These are phyloP conservation scores for Davidsoniella australis DNA, from an alignment of 2,329 filamentous ascomycete species.

Conservation along the genomic window DNA sequence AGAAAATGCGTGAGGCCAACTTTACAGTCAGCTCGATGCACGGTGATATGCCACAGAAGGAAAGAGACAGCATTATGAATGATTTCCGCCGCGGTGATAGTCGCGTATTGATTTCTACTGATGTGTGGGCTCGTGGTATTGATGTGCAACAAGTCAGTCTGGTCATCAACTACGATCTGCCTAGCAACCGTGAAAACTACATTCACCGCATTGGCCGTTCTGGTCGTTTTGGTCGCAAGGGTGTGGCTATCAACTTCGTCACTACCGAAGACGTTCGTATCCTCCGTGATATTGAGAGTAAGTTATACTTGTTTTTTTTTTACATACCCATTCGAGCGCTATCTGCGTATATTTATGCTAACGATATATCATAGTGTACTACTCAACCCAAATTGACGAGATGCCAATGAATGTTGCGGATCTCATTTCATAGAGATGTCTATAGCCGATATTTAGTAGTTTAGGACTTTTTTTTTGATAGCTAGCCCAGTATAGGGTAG, in stretches of 20 bases:
- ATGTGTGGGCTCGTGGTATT: constrained; percentile 96
- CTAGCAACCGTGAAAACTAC: constrained; percentile 98
- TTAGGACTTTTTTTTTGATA: not conserved
- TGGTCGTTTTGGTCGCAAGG: constrained; percentile 90
- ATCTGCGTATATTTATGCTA: constrained; percentile 17
- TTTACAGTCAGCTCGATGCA: constrained; percentile 99
- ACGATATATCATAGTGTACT: constrained; percentile 48
- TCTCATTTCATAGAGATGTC: constrained; percentile 29
- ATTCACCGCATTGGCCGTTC: constrained; percentile 96
- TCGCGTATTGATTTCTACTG: constrained; percentile 88
- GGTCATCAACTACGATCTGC: constrained; percentile 98
- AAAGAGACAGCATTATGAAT: constrained; percentile 97
- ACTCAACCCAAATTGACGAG: constrained; percentile 92
- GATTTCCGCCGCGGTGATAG: constrained; percentile 96
- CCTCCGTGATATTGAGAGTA: constrained; percentile 86
- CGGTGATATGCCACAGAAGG: constrained; percentile 96
- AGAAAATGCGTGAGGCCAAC: constrained; percentile 98
- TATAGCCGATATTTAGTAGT: not conserved
- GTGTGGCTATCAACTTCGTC: constrained; percentile 98
- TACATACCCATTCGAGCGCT: not conserved
- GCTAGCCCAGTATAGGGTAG: constrained; percentile 1
- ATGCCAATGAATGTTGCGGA: constrained; percentile 91
- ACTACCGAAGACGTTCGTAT: constrained; percentile 97
- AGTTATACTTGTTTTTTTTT: constrained; percentile 21
- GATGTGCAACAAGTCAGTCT: constrained; percentile 96